phyloP scores from a whole-genome alignment of 2,329 filamentous ascomycete genomes.

The Aureobasidium zeae region DNA sequence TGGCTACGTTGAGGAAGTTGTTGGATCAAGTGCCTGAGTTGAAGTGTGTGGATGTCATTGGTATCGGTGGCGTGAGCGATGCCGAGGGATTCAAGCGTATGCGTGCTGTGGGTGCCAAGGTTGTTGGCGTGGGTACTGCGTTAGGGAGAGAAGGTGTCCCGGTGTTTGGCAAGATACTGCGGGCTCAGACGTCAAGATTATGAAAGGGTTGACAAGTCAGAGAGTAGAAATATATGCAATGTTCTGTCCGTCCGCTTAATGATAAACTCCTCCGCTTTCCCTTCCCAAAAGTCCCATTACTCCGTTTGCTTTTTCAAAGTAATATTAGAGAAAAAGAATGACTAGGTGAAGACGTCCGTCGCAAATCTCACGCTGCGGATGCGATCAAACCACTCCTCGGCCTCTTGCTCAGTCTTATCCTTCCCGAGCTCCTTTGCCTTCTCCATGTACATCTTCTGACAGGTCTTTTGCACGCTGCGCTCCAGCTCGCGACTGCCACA shows the following conservation, averaged over 20 bases:
- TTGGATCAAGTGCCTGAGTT: conserved; percentile 45
- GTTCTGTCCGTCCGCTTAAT: neutral
- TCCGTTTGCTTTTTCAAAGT: too few species aligned
- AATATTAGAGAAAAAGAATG: too few species aligned
- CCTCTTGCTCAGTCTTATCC: conserved; percentile 25
- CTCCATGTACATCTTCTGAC: conserved; percentile 37
- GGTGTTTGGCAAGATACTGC: conserved; percentile 53
- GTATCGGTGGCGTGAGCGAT: conserved; percentile 64
- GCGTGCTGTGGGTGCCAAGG: conserved; percentile 54
- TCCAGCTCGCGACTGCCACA: conserved; percentile 50
- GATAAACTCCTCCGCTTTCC: neutral
- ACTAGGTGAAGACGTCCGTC: conserved; percentile 27
- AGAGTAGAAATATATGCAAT: too few species aligned
- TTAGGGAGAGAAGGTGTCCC: conserved; percentile 53
- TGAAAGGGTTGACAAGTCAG: neutral
- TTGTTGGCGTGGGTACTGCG: conserved; percentile 61
- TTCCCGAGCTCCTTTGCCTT: conserved; percentile 27
- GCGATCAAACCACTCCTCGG: conserved; percentile 23
- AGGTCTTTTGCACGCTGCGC: conserved; percentile 34
- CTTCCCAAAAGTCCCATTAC: too few species aligned
- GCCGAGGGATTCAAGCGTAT: conserved; percentile 54
- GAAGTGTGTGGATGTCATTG: conserved; percentile 53
- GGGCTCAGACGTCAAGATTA: neutral
- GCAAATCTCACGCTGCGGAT: conserved; percentile 19
- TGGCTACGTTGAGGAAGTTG: conserved; percentile 54